A percentile compares a stretch with the other conserved stretches of the same genome.
These are phyloP conservation scores for Starmerella sp. DNA, from an alignment of 805 yeast genomes.

Conservation along the genomic window DNA sequence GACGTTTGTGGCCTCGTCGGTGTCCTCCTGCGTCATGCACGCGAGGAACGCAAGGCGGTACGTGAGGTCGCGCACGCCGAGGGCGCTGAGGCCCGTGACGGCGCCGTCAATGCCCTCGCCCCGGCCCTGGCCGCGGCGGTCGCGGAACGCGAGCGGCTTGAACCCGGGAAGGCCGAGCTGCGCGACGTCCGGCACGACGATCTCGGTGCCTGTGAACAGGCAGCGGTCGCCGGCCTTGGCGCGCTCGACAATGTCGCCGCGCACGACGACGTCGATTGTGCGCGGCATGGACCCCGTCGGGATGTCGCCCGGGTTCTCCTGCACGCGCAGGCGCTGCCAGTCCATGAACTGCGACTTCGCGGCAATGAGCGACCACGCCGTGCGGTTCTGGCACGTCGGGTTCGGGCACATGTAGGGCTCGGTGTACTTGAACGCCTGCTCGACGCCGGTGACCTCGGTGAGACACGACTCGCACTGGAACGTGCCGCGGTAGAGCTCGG, in stretches of 20 bases:
- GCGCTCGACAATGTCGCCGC: constrained; percentile 90
- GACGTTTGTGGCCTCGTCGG: constrained; percentile 12
- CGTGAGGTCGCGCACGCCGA: constrained; percentile 92
- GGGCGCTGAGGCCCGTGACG: constrained; percentile 72
- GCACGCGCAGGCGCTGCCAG: constrained; percentile 94
- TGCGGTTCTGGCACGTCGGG: constrained; percentile 77
- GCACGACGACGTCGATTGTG: constrained; percentile 77
- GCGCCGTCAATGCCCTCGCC: constrained; percentile 70
- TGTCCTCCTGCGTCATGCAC: constrained; percentile 68
- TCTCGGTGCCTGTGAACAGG: constrained; percentile 85
- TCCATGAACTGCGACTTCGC: constrained; percentile 79
- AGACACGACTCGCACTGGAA: constrained; percentile 85
- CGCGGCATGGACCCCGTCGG: constrained; percentile 99
- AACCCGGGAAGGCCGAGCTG: constrained; percentile 94
- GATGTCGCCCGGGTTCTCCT: constrained; percentile 90
- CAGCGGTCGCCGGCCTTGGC: constrained; percentile 98
- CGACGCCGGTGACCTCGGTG: constrained; percentile 76
- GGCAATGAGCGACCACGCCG: constrained; percentile 73
- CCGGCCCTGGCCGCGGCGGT: constrained; percentile 44
- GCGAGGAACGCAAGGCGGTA: constrained; percentile 86
- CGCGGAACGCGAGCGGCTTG: constrained; percentile 71
- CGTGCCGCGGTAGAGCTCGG: constrained; percentile 77
- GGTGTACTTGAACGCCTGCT: constrained; percentile 84
- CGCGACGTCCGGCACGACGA: constrained; percentile 87
- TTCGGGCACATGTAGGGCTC: constrained; percentile 89